phyloP scores from a whole-genome alignment of 208 protist species.

The Polymyxa betae region DNA sequence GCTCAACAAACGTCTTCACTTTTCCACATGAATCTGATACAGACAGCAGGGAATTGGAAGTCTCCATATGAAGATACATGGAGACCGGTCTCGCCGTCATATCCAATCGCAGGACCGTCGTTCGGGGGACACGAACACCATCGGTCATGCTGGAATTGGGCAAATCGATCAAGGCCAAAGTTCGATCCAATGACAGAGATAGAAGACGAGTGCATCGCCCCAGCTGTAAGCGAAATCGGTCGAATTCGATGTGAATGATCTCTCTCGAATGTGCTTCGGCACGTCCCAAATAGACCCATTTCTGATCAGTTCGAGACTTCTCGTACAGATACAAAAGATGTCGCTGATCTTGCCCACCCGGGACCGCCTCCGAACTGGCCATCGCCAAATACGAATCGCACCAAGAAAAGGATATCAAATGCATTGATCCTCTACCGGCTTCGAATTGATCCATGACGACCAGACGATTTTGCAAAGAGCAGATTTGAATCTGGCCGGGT shows the following conservation, averaged over 20 bases:
- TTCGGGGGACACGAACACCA: neutral
- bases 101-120: neutral
- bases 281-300: neutral
- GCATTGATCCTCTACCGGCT: neutral
- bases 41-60: neutral
- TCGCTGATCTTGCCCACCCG: too few relatives aligned
- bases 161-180: neutral
- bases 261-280: neutral
- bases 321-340: neutral
- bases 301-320: neutral
- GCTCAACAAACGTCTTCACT: neutral
- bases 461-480: neutral
- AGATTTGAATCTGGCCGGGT: neutral
- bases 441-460: neutral
- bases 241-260: neutral
- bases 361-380: neutral
- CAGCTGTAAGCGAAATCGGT: neutral
- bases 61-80: neutral
- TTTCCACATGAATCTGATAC: neutral
- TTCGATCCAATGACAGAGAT: neutral
- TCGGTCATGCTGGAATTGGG: neutral
- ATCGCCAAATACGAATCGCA: neutral
- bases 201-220: neutral
- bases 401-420: neutral
- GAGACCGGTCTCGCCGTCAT: neutral